phyloP scores from a whole-genome alignment of 1,284 basidiomycete species.

The Entoloma clypeatum region DNA sequence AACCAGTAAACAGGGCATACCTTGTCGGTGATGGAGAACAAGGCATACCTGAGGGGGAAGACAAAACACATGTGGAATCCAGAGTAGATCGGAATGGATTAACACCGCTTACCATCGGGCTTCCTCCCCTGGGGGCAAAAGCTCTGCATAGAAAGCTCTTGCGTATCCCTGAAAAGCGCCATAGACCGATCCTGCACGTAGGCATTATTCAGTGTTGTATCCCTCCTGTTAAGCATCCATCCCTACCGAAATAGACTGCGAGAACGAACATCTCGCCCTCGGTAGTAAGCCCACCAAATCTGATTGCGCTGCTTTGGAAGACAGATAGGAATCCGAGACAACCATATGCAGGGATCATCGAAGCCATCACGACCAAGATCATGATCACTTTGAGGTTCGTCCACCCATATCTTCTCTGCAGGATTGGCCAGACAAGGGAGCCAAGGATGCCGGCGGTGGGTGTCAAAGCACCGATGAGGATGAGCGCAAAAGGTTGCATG shows the following conservation, averaged over 20 bases:
- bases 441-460: slow-evolving; percentile 72
- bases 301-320: slow-evolving; percentile 37
- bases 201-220: neutral
- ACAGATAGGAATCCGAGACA: slow-evolving; percentile 72
- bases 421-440: slow-evolving; percentile 63
- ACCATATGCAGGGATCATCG: slow-evolving; percentile 76
- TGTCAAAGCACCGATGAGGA: slow-evolving; percentile 68
- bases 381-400: slow-evolving; percentile 68
- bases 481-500: slow-evolving; percentile 67
- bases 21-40: slow-evolving; percentile 89
- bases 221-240: neutral
- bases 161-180: slow-evolving; percentile 82
- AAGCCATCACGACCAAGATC: slow-evolving; percentile 62
- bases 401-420: slow-evolving; percentile 61
- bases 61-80: neutral
- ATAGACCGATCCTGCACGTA: slow-evolving; percentile 58
- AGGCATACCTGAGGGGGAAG: slow-evolving; percentile 45
- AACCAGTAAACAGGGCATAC: slow-evolving; percentile 30
- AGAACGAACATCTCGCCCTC: slow-evolving; percentile 82
- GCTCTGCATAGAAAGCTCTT: slow-evolving; percentile 72
- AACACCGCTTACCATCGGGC: slow-evolving; percentile 57
- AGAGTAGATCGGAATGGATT: neutral
- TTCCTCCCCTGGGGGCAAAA: slow-evolving; percentile 76
- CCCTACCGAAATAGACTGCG: slow-evolving; percentile 74
- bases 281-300: slow-evolving; percentile 72